A percentile compares a stretch with the other conserved stretches of the same genome.
Conservation (phyloP, 2,329 filamentous ascomycete genomes). For the Capronia epimyces region DNA sequence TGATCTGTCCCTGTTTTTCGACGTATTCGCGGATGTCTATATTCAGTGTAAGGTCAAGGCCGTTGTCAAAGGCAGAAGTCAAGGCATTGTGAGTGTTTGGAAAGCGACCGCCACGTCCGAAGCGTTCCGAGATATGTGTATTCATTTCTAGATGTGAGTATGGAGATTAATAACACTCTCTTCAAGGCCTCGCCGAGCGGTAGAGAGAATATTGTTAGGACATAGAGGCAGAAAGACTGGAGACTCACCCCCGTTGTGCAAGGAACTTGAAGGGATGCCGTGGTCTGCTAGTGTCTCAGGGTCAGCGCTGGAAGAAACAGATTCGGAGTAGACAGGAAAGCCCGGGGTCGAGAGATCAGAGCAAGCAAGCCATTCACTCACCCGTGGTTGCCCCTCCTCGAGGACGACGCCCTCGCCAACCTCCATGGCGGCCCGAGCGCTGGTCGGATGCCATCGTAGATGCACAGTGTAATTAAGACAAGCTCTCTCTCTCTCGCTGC, state of each 20-base stretch:
- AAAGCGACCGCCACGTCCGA: constrained; percentile 10
- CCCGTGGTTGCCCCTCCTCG: not conserved
- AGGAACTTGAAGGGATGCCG: not conserved
- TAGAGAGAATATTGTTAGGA: not conserved
- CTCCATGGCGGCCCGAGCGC: not conserved
- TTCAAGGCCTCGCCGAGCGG: not conserved
- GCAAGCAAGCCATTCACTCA: constrained; percentile 1
- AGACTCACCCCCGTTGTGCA: constrained; percentile 8
- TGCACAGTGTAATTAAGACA: not conserved
- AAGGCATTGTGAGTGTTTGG: constrained; percentile 6
- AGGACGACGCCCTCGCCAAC: not conserved
- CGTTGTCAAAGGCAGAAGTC: not conserved
- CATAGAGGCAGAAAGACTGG: not conserved
- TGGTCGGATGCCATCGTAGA: constrained; percentile 2
- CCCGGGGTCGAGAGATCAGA: not conserved
- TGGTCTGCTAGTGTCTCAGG: not conserved
- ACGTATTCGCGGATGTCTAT: constrained; percentile 26
- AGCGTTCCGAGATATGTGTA: constrained; percentile 23
- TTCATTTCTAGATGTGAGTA: constrained; percentile 22
- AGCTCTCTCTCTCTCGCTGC: too few species aligned
- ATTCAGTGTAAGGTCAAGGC: constrained; percentile 20
- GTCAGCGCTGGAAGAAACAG: not conserved
- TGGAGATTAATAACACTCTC: too few species aligned
- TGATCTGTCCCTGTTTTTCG: constrained; percentile 31
- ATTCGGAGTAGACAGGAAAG: not conserved